Conservation (phyloP, 176 grass and related monocot species). For the Carex pumila region DNA sequence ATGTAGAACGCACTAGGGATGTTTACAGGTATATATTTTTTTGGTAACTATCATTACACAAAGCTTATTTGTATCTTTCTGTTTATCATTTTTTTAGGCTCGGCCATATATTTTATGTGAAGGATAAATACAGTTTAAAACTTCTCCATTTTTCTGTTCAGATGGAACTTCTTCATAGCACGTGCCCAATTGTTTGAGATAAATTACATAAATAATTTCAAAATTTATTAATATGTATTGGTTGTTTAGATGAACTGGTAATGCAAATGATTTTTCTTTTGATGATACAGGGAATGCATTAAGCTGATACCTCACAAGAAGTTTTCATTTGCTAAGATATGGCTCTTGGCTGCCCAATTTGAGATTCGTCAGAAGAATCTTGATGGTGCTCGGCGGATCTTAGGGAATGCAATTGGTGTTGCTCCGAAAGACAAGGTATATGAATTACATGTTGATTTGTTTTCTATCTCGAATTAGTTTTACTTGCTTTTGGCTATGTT, state of each 20-base stretch:
- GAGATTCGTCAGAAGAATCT: constrained; percentile 65
- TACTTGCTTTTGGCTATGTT: not conserved
- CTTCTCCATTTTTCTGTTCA: not conserved
- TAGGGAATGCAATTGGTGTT: constrained; percentile 82
- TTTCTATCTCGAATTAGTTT: not conserved
- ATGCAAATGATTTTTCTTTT: not conserved
- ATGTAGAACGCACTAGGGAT: constrained; percentile 50
- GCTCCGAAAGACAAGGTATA: constrained; percentile 78
- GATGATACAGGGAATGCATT: constrained; percentile 40
- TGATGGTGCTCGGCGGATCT: constrained; percentile 40
- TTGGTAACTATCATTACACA: not conserved
- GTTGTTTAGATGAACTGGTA: not conserved
- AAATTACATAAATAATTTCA: not conserved
- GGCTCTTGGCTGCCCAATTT: constrained; percentile 79
- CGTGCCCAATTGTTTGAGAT: not conserved
- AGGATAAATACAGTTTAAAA: not conserved
- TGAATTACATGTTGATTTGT: not conserved
- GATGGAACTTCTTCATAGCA: not conserved
- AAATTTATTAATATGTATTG: not conserved
- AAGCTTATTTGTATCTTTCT: not conserved
- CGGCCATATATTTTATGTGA: not conserved
- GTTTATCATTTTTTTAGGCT: not conserved
- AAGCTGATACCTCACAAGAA: constrained; percentile 81
- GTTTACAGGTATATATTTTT: constrained; percentile 42
- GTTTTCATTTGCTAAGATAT: constrained; percentile 76